Base-by-base conservation (phyloP, 805 yeast species). In the Lipomyces sp. region DNA sequence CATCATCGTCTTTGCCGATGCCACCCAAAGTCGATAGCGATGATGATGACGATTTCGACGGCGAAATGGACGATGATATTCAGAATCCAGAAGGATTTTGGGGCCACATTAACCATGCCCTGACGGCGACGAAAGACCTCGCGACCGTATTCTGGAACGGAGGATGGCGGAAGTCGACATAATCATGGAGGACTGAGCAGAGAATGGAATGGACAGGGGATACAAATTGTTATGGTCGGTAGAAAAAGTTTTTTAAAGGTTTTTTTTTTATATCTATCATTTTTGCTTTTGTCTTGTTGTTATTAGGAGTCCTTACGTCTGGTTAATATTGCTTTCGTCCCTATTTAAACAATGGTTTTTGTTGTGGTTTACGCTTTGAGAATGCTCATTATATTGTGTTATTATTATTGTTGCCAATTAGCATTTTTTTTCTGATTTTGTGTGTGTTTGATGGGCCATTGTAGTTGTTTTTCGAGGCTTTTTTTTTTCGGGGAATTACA, bases 101-200 rank as follows among this genome's bases (percentile, higher is more conserved):
- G 67, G 64, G 64, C 33, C 64, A 64, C 32, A 57, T 64, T 13
- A 53, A 54, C 13, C 34, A 53, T n/a, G 58, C 58, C 35, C 24
- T 64, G n/a, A 55, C 62, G 42, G 65, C 68, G 33, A 59, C 65
- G 10, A 65, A 62, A 57, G 68, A 65, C 10, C 63, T 65, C 11
- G 53, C 57, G 7, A 32, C 57, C n/a, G 64, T 59, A 15, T 65
- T 65, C 51, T 35, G 62, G 67, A 59, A 63, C n/a, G 63, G 63
- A 37, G 64, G 64, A 15, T 62, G 66, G 53, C 54, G 62, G 57
- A 58, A 51, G 35, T 42, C 48, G 48, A 42, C 48, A 3, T 42
- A 5, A 42, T n/a, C 10, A 37, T 37, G 39, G 39, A 37, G 39
- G 39, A 37, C 13, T 37, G 39, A 37, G 15, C 8, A 11, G 37